Percentiles rank a stretch among this genome's conserved stretches.
Conservation (phyloP, 1,284 basidiomycete genomes). For the Malassezia dermatis region DNA sequence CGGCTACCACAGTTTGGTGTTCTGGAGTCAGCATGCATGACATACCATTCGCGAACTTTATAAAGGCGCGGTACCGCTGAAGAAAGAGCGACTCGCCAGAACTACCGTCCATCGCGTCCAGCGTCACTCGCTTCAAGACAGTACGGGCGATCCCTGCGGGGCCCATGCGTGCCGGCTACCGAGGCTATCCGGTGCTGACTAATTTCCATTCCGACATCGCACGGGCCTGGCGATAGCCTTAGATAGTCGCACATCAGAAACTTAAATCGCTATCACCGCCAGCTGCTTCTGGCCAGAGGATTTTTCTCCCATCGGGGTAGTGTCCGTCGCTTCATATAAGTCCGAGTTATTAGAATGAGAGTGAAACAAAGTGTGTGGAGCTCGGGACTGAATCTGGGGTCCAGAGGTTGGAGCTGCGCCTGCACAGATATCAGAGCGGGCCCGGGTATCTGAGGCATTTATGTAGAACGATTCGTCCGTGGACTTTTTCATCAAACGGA, state of each 20-base stretch:
- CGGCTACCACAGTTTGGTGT: conserved; percentile 40
- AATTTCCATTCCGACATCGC: background rate
- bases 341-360: background rate
- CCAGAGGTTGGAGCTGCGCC: background rate
- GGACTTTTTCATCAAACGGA: conserved; percentile 6
- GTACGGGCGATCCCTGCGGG: background rate
- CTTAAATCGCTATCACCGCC: background rate
- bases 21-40: background rate
- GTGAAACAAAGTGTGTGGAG: background rate
- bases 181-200: background rate
- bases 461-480: background rate
- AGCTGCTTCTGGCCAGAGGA: background rate
- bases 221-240: background rate
- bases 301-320: background rate
- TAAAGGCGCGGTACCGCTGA: background rate
- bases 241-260: background rate
- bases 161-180: background rate
- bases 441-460: background rate
- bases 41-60: conserved; percentile 2
- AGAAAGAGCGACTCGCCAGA: conserved; percentile 7
- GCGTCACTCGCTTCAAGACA: background rate
- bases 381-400: background rate
- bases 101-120: background rate
- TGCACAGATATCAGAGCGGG: background rate
- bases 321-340: background rate